A percentile compares a stretch with the other conserved stretches of the same genome.
Conservation (phyloP, 768 basidiomycete species). For the Russula lepida region DNA sequence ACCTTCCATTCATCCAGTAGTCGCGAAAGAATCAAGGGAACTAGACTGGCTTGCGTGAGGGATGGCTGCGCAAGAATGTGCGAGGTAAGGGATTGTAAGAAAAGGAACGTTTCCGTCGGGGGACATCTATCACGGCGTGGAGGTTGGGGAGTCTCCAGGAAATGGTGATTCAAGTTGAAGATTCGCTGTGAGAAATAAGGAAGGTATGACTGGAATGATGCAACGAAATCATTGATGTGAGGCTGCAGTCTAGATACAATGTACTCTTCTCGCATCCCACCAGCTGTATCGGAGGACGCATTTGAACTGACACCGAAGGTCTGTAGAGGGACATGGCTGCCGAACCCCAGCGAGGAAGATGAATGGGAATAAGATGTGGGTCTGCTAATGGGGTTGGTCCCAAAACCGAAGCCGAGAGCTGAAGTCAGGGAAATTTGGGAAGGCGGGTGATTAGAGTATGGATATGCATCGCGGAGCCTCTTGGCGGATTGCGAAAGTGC, state of each 20-base stretch:
- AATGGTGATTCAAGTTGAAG: constrained; percentile 24
- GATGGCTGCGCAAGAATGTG: constrained; percentile 62
- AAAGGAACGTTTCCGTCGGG: constrained; percentile 65
- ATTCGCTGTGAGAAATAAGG: constrained; percentile 67
- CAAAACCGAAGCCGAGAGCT: constrained; percentile 29
- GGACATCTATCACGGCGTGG: constrained; percentile 59
- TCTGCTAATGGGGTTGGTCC: constrained; percentile 21
- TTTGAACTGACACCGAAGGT: constrained; percentile 11
- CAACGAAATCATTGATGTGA: constrained; percentile 67
- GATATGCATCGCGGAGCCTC: constrained; percentile 74
- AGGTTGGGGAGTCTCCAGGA: constrained; percentile 32
- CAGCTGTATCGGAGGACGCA: constrained; percentile 13
- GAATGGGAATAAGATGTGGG: constrained; percentile 4
- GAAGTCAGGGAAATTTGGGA: constrained; percentile 28
- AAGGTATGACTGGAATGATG: constrained; percentile 72
- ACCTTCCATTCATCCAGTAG: constrained; percentile 67
- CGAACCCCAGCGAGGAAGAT: constrained; percentile 24
- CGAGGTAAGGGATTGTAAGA: constrained; percentile 59
- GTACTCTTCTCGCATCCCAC: constrained; percentile 75
- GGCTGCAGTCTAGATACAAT: constrained; percentile 66
- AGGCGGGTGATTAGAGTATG: constrained; percentile 53
- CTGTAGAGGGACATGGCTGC: constrained; percentile 21
- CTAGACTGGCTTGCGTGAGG: constrained; percentile 51
- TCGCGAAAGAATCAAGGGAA: constrained; percentile 51
- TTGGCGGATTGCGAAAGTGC: constrained; percentile 58